A percentile compares a stretch with the other conserved stretches of the same genome.
Evolutionary conservation across 108 stramenopile species (phyloP).

Genomic region (Fistulifera pelliculosa): DNA sequence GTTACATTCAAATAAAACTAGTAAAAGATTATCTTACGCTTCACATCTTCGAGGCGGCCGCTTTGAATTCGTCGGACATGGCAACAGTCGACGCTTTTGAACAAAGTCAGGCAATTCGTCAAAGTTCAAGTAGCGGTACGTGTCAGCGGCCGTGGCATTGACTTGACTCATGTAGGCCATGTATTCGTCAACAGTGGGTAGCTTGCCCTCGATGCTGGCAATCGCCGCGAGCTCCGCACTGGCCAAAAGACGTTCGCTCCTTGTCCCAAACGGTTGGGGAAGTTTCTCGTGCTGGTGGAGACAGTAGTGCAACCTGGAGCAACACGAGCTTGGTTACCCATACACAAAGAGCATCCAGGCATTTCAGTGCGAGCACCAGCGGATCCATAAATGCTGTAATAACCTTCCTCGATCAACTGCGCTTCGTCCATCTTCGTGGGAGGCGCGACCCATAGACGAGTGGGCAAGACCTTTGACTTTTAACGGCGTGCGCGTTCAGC

Average conservation of each 20-base stretch:
- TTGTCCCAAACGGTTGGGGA: constrained; percentile 95
- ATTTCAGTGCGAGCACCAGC: constrained; percentile 93
- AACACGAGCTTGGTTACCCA: constrained; percentile 97
- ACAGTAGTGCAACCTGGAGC: constrained; percentile 86
- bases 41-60: constrained; percentile 63
- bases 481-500: constrained; percentile 34
- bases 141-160: constrained; percentile 80
- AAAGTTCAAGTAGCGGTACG: constrained; percentile 96
- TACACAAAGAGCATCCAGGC: constrained; percentile 95
- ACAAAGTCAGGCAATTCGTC: constrained; percentile 88
- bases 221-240: constrained; percentile 89
- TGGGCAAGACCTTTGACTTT: constrained; percentile 57
- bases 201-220: constrained; percentile 74
- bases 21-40: too few relatives aligned
- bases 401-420: constrained; percentile 91
- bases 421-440: constrained; percentile 97
- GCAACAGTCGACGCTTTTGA: constrained; percentile 70
- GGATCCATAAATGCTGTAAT: constrained; percentile 90
- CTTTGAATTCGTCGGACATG: constrained; percentile 83
- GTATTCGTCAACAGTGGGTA: constrained; percentile 87
- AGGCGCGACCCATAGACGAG: constrained; percentile 89
- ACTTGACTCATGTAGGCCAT: constrained; percentile 71
- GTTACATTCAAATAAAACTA: too few relatives aligned
- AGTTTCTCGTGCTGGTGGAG: constrained; percentile 91
- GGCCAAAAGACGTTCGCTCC: constrained; percentile 92